Base-by-base conservation (phyloP, 257 asterid species). In the Echites panduratus region DNA sequence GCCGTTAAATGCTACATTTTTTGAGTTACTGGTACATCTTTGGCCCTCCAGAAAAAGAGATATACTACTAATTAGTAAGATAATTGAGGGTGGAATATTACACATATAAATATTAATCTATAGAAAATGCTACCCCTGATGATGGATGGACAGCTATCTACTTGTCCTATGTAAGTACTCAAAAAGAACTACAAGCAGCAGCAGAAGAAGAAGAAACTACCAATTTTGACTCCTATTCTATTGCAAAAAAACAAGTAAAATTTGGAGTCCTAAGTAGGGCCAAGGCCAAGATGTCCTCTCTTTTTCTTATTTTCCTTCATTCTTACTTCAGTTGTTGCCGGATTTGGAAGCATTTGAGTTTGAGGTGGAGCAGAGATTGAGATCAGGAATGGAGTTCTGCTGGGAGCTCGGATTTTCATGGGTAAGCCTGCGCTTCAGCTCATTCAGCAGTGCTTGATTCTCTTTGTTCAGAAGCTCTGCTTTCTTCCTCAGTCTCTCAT, bases 381-480 rank as follows among this genome's bases (percentile, higher is more conserved):
- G 87, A 70, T 84, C 90, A 24, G 86, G 75, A 50, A 79, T 71
- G 43, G 82, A 26, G 38, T 71, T 48, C 53, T 59, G 68, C 10
- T 70, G 69, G 77, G 84, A 79, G 79, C 76, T 72, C 44, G 67
- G 68, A 29, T 58, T 50, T 19, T 71, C 84, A 65, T 20, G 84
- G 22, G 96, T 76, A 32, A 86, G 83, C 80, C 87, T 78, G 75
- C 82, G 83, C 56, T 89, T 89, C 62, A 87, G 89, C 79, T 93
- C 89, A 43, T 74, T 85, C 45, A 85, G 85, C 38, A 93, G 89
- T 20, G 82, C 88, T 70, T 88, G 86, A 29, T 93, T 90, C 83
- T 93, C 98, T 80, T 93, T 91, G 86, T 86, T 85, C 41, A 93
- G 84, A 12, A 87, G 73, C 84, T 93, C 98, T 0, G 93, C 95